phyloP scores from a whole-genome alignment of 2,329 filamentous ascomycete species.

The Arthrinium puccinioides region DNA sequence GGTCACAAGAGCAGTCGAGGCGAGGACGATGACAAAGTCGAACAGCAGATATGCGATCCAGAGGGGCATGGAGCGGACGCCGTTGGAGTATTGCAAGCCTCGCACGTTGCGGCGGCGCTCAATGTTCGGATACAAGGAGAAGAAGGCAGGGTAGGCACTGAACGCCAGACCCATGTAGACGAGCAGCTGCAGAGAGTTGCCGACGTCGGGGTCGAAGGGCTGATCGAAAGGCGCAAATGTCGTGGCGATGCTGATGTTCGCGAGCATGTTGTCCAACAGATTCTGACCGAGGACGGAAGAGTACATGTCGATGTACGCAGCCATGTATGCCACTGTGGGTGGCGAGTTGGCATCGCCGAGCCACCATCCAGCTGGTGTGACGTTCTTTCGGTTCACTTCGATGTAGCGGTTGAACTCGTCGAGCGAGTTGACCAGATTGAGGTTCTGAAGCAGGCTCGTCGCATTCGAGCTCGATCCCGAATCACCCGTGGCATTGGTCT shows the following conservation, averaged over 20 bases:
- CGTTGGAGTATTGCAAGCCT: slow-evolving; percentile 85
- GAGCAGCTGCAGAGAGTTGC: slow-evolving; percentile 70
- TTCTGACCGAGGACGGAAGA: slow-evolving; percentile 59
- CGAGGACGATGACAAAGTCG: slow-evolving; percentile 68
- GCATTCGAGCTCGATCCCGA: slow-evolving; percentile 1
- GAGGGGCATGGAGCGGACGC: slow-evolving; percentile 71
- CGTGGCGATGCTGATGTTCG: slow-evolving; percentile 62
- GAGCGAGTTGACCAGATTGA: slow-evolving; percentile 55
- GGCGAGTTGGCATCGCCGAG: slow-evolving; percentile 52
- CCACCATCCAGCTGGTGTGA: slow-evolving; percentile 77
- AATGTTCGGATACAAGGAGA: slow-evolving; percentile 80
- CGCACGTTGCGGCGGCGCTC: slow-evolving; percentile 75
- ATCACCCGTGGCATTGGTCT: slow-evolving; percentile 10
- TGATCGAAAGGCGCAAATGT: slow-evolving; percentile 70
- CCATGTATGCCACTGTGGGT: slow-evolving; percentile 66
- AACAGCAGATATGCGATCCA: slow-evolving; percentile 81
- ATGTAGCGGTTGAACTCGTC: slow-evolving; percentile 64
- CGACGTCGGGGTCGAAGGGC: slow-evolving; percentile 61
- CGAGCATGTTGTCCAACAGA: slow-evolving; percentile 56
- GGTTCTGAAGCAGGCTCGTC: slow-evolving; percentile 21
- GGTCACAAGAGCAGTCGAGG: slow-evolving; percentile 57
- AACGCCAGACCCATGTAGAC: slow-evolving; percentile 77
- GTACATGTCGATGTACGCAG: slow-evolving; percentile 48
- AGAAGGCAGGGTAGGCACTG: slow-evolving; percentile 75
- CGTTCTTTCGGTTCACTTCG: slow-evolving; percentile 51